Evolutionary conservation across 768 basidiomycete genomes (phyloP), one percentile per base, ranked within the genome.

Genomic region (Phaffia australis): DNA sequence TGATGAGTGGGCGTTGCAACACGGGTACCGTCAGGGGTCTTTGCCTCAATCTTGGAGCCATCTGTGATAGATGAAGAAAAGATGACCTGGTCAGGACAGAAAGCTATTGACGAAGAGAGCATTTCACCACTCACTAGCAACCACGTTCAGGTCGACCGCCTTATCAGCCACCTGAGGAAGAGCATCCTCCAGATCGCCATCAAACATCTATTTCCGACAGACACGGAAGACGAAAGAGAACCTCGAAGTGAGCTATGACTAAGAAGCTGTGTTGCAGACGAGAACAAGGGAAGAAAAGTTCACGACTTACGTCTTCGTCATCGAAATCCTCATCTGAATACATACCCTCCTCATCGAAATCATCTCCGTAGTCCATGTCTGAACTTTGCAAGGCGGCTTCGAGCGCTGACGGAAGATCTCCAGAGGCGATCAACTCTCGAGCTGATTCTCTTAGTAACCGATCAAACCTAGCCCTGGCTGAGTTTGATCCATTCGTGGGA

Each of bases 1-100:
- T 25, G 25, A 54, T 83, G 81, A 63, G 81, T 86, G 0, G 95
- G 94, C 4, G 95, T 98, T 2, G 88, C 84, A 35, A 99, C 85
- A 19, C 91, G 84, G 0, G 93, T 98, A 0, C 95, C 95, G 70
- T 97, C 91, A 3, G 95, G 93, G 0, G 95, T 97, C 75, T 95
- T 89, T 1, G 93, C 95, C 73, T 92, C 90, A 11, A 98, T 82
- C 75, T 87, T 89, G n/a, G 87, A 85, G 9, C 91, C 93, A 76
- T 94, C 92, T 87, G 66, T 14, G 27, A 55, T 3, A 57, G 32
- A n/a, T n/a, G n/a, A n/a, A 3, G 30, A 52, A 52, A 32, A 23
- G n/a, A 29, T 11, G 62, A n/a, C 15, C 1, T 25, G 35, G 56
- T 32, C 16, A 65, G 47, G 58, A 27, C 8, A n/a, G 4, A 23